Base-by-base conservation (phyloP, 352 stramenopile genomes). In the Globisporangium middletonii region DNA sequence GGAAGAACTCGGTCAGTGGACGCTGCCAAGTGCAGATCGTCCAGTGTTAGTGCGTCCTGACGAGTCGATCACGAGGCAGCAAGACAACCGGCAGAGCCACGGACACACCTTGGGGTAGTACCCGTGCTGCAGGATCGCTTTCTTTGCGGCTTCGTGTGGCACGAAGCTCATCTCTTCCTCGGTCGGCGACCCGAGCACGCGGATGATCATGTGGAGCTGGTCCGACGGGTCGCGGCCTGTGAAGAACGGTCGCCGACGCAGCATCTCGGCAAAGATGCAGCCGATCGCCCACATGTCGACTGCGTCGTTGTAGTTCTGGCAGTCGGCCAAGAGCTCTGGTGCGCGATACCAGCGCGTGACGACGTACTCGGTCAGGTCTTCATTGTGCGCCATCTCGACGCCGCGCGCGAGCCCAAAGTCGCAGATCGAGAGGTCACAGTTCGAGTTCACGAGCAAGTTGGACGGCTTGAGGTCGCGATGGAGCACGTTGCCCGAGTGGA, bases 201-300 rank as follows among this genome's bases (percentile, higher is more conserved):
- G 78, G 50, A 92, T 83, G 57, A 95, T 95, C 71, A 88, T 91
- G 64, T 92, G 77, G 28, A 95, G 63, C 55, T 95, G 83, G 55
- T 95, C 81, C 19, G 81, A 88, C n/a, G 79, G 80, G 60, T 95
- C 79, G 33, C 79, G 60, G 3, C 85, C 85, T 11, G 80, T 92
- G 64, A 95, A 92, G 60, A 92, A 93, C 2, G 83, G 96, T 53
- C 98, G 98, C 50, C 97, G 83, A n/a, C 84, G 78, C 47, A 99
- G 83, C 64, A 99, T 94, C 72, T 99, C 97, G 30, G 94, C 97
- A 69, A 99, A 99, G 72, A 99, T 99, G 71, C 97, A 99, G 8
- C 97, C 97, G 28, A 99, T 86, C 51, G 85, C 89, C 94, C 94
- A 98, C 50, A 98, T 89, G 69, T 98, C 95, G 50, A 99, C 92